These are phyloP conservation scores for Ogataea trehalophila DNA, from an alignment of 805 yeast species.

Conservation along the genomic window DNA sequence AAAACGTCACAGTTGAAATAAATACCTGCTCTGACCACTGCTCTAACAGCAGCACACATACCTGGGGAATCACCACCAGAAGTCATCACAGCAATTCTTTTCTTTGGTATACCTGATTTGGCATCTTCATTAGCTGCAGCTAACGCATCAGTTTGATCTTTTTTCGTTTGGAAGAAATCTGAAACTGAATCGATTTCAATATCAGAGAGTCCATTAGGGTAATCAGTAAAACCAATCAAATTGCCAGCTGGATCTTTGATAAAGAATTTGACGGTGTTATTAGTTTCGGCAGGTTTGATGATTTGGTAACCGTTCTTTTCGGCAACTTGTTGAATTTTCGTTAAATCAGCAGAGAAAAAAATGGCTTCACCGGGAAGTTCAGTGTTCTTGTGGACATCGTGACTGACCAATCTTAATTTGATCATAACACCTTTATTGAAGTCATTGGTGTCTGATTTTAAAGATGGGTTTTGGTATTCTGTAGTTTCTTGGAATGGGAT, in stretches of 20 bases:
- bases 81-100: slow-evolving; percentile 85
- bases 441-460: slow-evolving; percentile 3
- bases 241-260: slow-evolving; percentile 65
- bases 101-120: slow-evolving; percentile 9
- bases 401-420: slow-evolving; percentile 40
- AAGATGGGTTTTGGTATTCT: slow-evolving; percentile 22
- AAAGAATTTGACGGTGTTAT: slow-evolving; percentile 26
- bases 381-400: slow-evolving; percentile 31
- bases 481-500: slow-evolving; percentile 36
- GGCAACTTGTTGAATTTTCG: slow-evolving; percentile 18
- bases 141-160: neutral
- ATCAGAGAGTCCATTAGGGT: slow-evolving; percentile 34
- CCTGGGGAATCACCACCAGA: slow-evolving; percentile 99
- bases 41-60: slow-evolving; percentile 94
- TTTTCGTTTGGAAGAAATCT: slow-evolving; percentile 5
- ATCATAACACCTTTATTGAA: slow-evolving; percentile 40
- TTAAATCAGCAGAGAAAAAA: slow-evolving; percentile 38
- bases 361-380: slow-evolving; percentile 34
- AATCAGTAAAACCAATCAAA: slow-evolving; percentile 49
- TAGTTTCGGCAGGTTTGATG: slow-evolving; percentile 8
- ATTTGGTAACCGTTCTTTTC: slow-evolving; percentile 15
- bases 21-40: slow-evolving; percentile 91
- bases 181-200: slow-evolving; percentile 4
- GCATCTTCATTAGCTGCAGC: neutral
- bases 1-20: slow-evolving; percentile 82